phyloP scores from a whole-genome alignment of 495 filamentous ascomycete genomes.

The Neurospora cerealis region DNA sequence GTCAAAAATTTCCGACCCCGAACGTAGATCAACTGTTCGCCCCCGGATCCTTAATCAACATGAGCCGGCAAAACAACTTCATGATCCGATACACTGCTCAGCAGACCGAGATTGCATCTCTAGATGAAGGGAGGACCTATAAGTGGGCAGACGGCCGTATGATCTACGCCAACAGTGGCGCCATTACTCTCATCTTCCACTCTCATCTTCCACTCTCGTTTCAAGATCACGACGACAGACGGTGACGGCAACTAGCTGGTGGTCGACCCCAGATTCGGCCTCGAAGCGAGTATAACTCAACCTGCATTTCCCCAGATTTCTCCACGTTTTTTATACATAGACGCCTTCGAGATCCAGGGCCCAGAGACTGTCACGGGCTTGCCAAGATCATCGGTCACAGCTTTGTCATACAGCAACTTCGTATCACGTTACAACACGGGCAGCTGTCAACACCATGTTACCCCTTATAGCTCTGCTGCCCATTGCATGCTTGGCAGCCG shows the following conservation, averaged over 20 bases:
- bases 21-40: neutral
- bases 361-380: neutral
- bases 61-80: constrained; percentile 19
- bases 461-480: constrained; percentile 10
- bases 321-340: constrained; percentile 8
- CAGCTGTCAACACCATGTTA: constrained; percentile 4
- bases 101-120: neutral
- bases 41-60: constrained; percentile 12
- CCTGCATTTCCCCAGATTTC: constrained; percentile 21
- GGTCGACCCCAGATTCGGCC: constrained; percentile 2
- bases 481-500: constrained; percentile 9
- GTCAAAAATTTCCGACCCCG: constrained; percentile 8
- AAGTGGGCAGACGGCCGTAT: constrained; percentile 19
- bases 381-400: neutral
- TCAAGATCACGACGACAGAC: constrained; percentile 4
- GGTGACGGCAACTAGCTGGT: constrained; percentile 6
- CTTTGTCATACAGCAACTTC: neutral
- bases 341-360: neutral
- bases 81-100: constrained; percentile 17
- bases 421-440: constrained; percentile 8
- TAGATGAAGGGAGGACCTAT: constrained; percentile 3
- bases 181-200: neutral
- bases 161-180: constrained; percentile 11
- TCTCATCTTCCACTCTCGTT: neutral
- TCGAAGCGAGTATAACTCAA: constrained; percentile 14